Percentiles rank a stretch among this genome's conserved stretches.
phyloP scores from a whole-genome alignment of 139 green algal genomes.

The Tetraselmis striata region DNA sequence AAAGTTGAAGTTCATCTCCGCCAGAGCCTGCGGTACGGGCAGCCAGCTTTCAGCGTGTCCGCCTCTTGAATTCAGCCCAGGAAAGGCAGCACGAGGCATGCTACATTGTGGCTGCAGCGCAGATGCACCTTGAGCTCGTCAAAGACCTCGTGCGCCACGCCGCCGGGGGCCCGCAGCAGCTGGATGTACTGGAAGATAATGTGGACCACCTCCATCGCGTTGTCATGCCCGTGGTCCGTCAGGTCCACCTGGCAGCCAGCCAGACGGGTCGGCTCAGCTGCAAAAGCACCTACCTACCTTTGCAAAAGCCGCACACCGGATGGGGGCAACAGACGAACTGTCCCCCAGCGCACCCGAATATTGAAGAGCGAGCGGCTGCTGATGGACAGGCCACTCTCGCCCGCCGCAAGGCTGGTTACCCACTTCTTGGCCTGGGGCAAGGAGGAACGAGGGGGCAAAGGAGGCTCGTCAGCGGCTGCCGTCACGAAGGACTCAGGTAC shows the following conservation, averaged over 20 bases:
- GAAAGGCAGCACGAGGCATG: too few species aligned
- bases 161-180: constrained; percentile 28
- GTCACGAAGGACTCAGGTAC: too few species aligned
- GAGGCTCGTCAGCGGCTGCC: too few species aligned
- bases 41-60: too few species aligned
- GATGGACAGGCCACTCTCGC: constrained; percentile 45
- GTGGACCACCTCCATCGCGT: constrained; percentile 11
- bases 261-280: too few species aligned
- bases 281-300: too few species aligned
- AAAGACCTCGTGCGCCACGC: constrained; percentile 31
- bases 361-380: constrained; percentile 44
- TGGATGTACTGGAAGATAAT: constrained; percentile 44
- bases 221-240: constrained; percentile 42
- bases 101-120: too few species aligned
- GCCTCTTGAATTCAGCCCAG: too few species aligned
- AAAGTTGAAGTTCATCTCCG: constrained; percentile 70
- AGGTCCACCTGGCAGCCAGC: too few species aligned
- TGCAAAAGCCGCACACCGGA: too few species aligned
- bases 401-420: constrained; percentile 55
- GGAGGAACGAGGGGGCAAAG: not conserved
- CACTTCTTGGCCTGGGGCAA: constrained; percentile 14
- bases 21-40: constrained; percentile 27
- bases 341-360: too few species aligned
- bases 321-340: too few species aligned
- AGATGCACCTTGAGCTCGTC: constrained; percentile 28